Evolutionary conservation across 768 basidiomycete species (phyloP), one percentile per base, ranked within the genome.

Genomic region (Phylloporus arenicola): DNA sequence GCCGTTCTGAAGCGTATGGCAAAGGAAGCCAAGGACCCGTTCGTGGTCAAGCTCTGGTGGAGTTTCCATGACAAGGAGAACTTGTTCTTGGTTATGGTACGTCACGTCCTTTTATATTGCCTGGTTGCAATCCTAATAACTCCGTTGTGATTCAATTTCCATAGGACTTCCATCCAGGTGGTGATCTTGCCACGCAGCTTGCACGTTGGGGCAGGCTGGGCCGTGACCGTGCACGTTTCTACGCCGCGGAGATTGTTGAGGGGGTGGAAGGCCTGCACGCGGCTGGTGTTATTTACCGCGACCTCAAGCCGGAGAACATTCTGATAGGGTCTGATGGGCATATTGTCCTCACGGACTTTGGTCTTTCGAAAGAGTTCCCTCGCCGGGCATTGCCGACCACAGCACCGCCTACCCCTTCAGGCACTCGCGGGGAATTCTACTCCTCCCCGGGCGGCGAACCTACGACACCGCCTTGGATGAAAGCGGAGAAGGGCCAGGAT

Each of bases 11-110:
- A 90, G 70, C 78, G 90, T 38, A 94, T 97, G 87, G 88, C 92
- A 1, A 89, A 91, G 4, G 83, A 87, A 59, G 80, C 83, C 51
- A 78, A 80, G 59, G 92, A 97, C 65, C 92, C 92, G 11, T 99
- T 98, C 67, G 89, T 98, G 46, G 92, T 97, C 53, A 91, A 87
- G 67, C 80, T 99, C 16, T 90, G 92, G 83, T 94, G 90, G 87
- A 88, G 88, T 69, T 99, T 98, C 73, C 94, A 97, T 69, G 94
- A 98, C 71, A 88, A 89, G 71, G 92, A 97, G 68, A 95, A 96
- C 64, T 71, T 98, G 55, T 98, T 94, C 72, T 80, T 99, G 63
- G 92, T 97, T 39, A 94, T 99, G 88, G 88, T 87, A 53, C 59
- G 71, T 37, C 27, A 39, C n/a, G 50, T 48, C 55, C 31, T 61